phyloP scores from a whole-genome alignment of 169 alveolate genomes.

The Plasmodium yoelii region DNA sequence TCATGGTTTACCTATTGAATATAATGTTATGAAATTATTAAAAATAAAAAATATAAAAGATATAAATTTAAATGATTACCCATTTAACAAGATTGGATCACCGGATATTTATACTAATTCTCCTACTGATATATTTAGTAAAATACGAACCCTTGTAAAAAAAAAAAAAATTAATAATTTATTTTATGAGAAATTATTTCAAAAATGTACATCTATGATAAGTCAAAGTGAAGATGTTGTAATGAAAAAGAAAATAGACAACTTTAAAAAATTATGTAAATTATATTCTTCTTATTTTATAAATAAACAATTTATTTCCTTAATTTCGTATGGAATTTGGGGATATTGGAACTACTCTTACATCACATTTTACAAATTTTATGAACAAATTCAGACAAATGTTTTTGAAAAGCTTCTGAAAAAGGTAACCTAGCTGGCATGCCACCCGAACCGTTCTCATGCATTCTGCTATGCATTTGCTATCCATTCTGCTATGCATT shows the following conservation, averaged over 20 bases:
- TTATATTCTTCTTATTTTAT: slow-evolving; percentile 44
- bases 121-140: too few species aligned
- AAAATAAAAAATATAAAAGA: slow-evolving; percentile 63
- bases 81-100: background rate
- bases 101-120: background rate
- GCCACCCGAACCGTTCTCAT: too few species aligned
- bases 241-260: slow-evolving; percentile 10
- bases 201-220: too few species aligned
- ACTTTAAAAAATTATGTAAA: slow-evolving; percentile 45
- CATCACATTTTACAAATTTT: slow-evolving; percentile 48
- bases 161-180: too few species aligned
- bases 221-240: background rate
- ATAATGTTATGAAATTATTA: slow-evolving; percentile 77
- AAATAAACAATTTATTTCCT: slow-evolving; percentile 63
- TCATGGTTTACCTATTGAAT: slow-evolving; percentile 93
- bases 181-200: too few species aligned
- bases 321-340: slow-evolving; percentile 71
- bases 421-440: slow-evolving; percentile 11
- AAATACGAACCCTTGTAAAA: too few species aligned
- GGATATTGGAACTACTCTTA: slow-evolving; percentile 70
- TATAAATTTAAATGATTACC: background rate
- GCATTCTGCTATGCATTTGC: too few species aligned
- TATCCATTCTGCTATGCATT: too few species aligned
- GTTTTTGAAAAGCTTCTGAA: slow-evolving; percentile 44
- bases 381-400: slow-evolving; percentile 43